A percentile compares a stretch with the other conserved stretches of the same genome.
Conservation (phyloP, 176 grass and related monocot genomes). For the Triticum urartu region DNA sequence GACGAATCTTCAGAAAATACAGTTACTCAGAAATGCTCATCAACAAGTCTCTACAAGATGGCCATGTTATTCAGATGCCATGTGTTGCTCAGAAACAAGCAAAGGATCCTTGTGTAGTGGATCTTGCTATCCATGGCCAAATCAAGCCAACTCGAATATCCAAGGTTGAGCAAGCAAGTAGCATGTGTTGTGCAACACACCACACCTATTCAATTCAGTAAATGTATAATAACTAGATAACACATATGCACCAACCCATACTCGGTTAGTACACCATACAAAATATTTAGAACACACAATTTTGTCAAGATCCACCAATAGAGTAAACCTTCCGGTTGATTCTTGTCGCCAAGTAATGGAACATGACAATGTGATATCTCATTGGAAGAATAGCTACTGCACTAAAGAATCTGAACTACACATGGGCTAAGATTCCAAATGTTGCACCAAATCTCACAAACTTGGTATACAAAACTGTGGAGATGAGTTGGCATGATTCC, state of each 20-base stretch:
- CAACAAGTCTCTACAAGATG: neutral
- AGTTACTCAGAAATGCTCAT: too few relatives aligned
- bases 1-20: too few relatives aligned
- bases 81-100: too few relatives aligned
- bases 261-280: too few relatives aligned
- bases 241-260: neutral
- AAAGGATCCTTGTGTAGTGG: conserved; percentile 20
- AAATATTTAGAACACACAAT: too few relatives aligned
- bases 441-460: neutral
- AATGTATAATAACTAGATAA: neutral
- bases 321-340: conserved; percentile 26
- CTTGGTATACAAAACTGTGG: conserved; percentile 24
- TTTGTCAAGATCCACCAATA: conserved; percentile 3
- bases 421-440: conserved; percentile 13
- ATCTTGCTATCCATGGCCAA: conserved; percentile 23
- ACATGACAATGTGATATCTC: conserved; percentile 24
- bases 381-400: neutral
- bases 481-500: conserved; percentile 6
- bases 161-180: conserved; percentile 14
- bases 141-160: conserved; percentile 27
- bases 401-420: neutral
- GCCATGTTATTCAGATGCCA: neutral
- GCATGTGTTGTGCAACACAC: neutral
- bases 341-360: conserved; percentile 35
- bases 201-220: too few relatives aligned